Conservation (phyloP, 371 early-diverging fungal genomes). For the Rhizomucor pusillus region DNA sequence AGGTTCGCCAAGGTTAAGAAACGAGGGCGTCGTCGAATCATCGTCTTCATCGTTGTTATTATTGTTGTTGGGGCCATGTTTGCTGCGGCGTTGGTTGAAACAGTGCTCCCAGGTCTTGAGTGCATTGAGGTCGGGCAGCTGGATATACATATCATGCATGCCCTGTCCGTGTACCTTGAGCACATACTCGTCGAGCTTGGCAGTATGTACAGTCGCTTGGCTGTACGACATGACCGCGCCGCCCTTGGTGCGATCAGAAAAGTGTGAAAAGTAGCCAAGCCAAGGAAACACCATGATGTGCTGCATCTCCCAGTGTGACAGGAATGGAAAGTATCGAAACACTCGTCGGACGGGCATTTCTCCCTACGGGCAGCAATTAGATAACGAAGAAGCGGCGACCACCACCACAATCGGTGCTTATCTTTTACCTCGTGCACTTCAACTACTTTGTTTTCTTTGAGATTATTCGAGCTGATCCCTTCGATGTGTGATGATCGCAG, state of each 20-base stretch:
- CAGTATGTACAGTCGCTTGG: conserved; percentile 43
- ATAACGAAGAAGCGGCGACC: neutral
- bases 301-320: conserved; percentile 60
- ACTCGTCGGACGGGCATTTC: conserved; percentile 53
- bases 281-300: conserved; percentile 56
- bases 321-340: conserved; percentile 51
- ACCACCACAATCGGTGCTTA: no score
- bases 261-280: conserved; percentile 53
- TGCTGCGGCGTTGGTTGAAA: conserved; percentile 16
- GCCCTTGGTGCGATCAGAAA: conserved; percentile 47
- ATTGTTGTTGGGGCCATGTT: no score
- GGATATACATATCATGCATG: conserved; percentile 49
- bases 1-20: no score
- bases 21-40: no score
- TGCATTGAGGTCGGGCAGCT: conserved; percentile 45
- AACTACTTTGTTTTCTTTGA: conserved; percentile 21
- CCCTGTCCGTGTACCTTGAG: conserved; percentile 51
- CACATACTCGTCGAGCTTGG: conserved; percentile 48
- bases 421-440: conserved; percentile 38
- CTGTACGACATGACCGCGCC: conserved; percentile 47
- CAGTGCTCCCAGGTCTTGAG: conserved; percentile 47
- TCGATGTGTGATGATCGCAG: neutral
- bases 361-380: conserved; percentile 33
- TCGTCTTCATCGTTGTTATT: no score
- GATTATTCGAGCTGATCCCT: conserved; percentile 6